These are phyloP conservation scores for Truncatella angustata DNA, from an alignment of 2,329 filamentous ascomycete species.

Conservation along the genomic window DNA sequence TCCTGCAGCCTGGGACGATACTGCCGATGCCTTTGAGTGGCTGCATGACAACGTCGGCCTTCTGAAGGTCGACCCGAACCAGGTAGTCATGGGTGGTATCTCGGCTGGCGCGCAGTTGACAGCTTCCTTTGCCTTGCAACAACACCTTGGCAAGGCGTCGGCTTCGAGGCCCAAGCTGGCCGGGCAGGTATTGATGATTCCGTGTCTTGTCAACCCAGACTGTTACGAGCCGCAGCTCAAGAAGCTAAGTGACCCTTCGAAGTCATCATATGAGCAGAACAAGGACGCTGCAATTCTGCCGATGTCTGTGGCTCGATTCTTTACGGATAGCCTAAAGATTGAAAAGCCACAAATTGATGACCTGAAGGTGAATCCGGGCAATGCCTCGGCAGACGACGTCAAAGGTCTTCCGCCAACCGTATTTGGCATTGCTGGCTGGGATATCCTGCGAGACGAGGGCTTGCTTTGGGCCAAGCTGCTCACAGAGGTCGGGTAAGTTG, in stretches of 20 bases:
- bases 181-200: slow-evolving; percentile 52
- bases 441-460: slow-evolving; percentile 8
- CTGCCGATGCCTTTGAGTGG: slow-evolving; percentile 53
- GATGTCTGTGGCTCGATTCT: slow-evolving; percentile 30
- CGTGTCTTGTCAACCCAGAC: slow-evolving; percentile 35
- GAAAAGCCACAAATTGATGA: slow-evolving; percentile 27
- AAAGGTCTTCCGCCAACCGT: slow-evolving; percentile 9
- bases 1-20: slow-evolving; percentile 52
- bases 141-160: slow-evolving; percentile 25
- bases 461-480: slow-evolving; percentile 4
- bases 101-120: slow-evolving; percentile 46
- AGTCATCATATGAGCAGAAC: slow-evolving; percentile 45
- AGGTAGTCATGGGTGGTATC: slow-evolving; percentile 45
- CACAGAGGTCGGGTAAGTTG: slow-evolving; percentile 9
- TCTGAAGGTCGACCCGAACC: slow-evolving; percentile 35
- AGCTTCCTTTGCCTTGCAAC: slow-evolving; percentile 37
- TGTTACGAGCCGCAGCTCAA: slow-evolving; percentile 29
- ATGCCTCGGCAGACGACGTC: slow-evolving; percentile 13
- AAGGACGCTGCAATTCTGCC: slow-evolving; percentile 49
- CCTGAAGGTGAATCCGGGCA: slow-evolving; percentile 37
- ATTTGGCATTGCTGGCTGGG: slow-evolving; percentile 9
- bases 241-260: slow-evolving; percentile 32
- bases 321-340: slow-evolving; percentile 27
- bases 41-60: slow-evolving; percentile 40
- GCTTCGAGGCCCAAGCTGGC: slow-evolving; percentile 31